Evolutionary conservation across 768 basidiomycete species (phyloP).

Genomic region (Mycena rebaudengoi): DNA sequence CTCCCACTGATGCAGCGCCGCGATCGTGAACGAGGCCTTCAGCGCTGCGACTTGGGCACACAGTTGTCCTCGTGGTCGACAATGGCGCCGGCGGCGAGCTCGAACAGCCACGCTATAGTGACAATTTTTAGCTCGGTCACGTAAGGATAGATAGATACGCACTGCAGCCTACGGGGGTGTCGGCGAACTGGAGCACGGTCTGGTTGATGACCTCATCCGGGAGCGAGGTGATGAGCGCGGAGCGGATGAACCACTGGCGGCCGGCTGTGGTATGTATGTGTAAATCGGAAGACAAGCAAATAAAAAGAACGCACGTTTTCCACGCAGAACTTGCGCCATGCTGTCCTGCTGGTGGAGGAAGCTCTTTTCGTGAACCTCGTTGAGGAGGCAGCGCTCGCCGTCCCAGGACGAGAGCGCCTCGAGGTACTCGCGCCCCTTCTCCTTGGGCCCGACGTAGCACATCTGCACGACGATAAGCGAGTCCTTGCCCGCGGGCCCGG

Average conservation of each 20-base stretch:
- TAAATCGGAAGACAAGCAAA: not conserved
- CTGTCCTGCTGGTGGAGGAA: slow-evolving; percentile 93
- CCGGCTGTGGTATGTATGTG: slow-evolving; percentile 56
- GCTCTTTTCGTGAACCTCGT: slow-evolving; percentile 91
- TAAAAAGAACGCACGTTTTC: slow-evolving; percentile 62
- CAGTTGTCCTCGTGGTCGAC: slow-evolving; percentile 77
- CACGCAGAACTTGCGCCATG: slow-evolving; percentile 88
- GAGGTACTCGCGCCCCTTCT: slow-evolving; percentile 80
- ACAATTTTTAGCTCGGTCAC: not conserved
- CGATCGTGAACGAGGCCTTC: slow-evolving; percentile 85
- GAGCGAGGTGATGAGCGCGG: slow-evolving; percentile 81
- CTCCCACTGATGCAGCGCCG: slow-evolving; percentile 94
- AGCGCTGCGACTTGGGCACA: slow-evolving; percentile 79
- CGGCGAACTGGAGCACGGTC: slow-evolving; percentile 82
- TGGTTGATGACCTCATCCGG: slow-evolving; percentile 88
- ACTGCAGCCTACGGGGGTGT: slow-evolving; percentile 93
- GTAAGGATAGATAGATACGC: slow-evolving; percentile 41
- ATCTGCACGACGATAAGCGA: slow-evolving; percentile 92
- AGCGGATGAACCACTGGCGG: slow-evolving; percentile 92
- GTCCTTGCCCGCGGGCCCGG: slow-evolving; percentile 84
- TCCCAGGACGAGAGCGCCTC: slow-evolving; percentile 88
- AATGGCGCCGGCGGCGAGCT: slow-evolving; percentile 86
- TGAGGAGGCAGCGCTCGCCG: slow-evolving; percentile 84
- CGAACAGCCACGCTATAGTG: slow-evolving; percentile 86
- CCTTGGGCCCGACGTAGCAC: slow-evolving; percentile 83